Base-by-base conservation (phyloP, 208 protist genomes). In the Leptomonas seymouri region DNA sequence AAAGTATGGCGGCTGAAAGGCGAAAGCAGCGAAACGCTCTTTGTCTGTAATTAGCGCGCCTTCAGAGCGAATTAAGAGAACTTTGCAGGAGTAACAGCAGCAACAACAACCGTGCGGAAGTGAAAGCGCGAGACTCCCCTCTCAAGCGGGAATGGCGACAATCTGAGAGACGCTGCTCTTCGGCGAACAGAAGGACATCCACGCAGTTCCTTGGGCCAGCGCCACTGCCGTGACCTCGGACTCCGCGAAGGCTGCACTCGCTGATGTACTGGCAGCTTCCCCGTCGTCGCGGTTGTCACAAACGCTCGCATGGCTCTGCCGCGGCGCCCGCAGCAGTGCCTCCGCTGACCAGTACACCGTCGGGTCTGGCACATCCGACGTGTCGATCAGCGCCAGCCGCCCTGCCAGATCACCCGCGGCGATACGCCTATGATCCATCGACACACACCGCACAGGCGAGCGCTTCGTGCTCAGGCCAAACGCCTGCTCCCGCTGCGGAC, bases 321-420 rank as follows among this genome's bases (percentile, higher is more conserved):
- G 54, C 45, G 65, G 45, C 23, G 73, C 42, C 18, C 67, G 61
- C 12, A 84, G 71, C 23, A 89, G 56, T 34, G 56, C 56, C 56
- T 86, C 71, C 3, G 73, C 71, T 5, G 60, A 68, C 81, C 84
- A 85, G 67, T 86, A 85, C 27, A 68, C 61, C 18, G 84, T 89
- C 36, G 81, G 74, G 36, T 77, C 58, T 23, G 85, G 80, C 30
- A 81, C 68, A 45, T 90, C 81, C 4, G 78, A 34, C 15, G 71
- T 82, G 68, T 88, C 82, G n/a, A 90, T 58, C 6, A 85, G 48
- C 42, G 82, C 74, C 27, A 90, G 71, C 28, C 74, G 61, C 15
- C 80, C 85, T 0, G 59, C 39, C 9, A 84, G 34, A 55, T 90
- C 85, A 25, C 85, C 85, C 5, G 85, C 85, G 36, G 80, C 81